Evolutionary conservation across 345 rosid species (phyloP).

Genomic region (Laguncularia racemosa): DNA sequence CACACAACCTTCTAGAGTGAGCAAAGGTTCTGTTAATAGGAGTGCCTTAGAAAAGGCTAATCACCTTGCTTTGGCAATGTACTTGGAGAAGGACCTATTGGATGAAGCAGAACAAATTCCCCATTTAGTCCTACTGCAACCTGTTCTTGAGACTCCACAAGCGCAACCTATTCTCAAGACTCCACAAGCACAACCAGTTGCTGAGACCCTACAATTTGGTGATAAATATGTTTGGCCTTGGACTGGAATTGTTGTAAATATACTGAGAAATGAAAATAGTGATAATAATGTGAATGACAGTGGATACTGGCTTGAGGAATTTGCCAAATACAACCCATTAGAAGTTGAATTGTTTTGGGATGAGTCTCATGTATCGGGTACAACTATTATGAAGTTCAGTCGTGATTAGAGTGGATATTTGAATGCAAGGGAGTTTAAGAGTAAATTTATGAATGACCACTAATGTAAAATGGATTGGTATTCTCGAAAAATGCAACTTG

Average conservation of each 20-base stretch:
- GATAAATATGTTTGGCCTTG: conserved; percentile 75
- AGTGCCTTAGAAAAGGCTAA: conserved; percentile 66
- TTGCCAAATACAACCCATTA: conserved; percentile 46
- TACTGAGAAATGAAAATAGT: conserved; percentile 19
- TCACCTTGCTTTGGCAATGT: conserved; percentile 68
- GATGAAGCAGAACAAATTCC: conserved; percentile 32
- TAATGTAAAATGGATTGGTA: conserved; percentile 54
- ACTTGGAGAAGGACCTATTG: conserved; percentile 53
- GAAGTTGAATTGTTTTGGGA: conserved; percentile 43
- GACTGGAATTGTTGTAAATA: conserved; percentile 60
- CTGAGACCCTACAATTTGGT: conserved; percentile 15
- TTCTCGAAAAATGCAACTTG: conserved; percentile 21
- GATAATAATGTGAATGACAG: conserved; percentile 16
- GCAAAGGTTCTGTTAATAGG: conserved; percentile 65
- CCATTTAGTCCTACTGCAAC: conserved; percentile 14
- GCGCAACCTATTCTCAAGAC: too few species aligned
- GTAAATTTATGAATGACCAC: conserved; percentile 35
- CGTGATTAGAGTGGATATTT: conserved; percentile 57
- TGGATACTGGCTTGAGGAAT: conserved; percentile 53
- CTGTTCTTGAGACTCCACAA: not conserved
- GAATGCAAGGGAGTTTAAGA: conserved; percentile 54
- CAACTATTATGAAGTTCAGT: conserved; percentile 49
- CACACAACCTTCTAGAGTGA: conserved; percentile 59
- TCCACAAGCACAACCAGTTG: not conserved
- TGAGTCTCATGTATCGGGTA: conserved; percentile 24